Base-by-base conservation (phyloP, 208 protist genomes). In the Trypanosoma avium region DNA sequence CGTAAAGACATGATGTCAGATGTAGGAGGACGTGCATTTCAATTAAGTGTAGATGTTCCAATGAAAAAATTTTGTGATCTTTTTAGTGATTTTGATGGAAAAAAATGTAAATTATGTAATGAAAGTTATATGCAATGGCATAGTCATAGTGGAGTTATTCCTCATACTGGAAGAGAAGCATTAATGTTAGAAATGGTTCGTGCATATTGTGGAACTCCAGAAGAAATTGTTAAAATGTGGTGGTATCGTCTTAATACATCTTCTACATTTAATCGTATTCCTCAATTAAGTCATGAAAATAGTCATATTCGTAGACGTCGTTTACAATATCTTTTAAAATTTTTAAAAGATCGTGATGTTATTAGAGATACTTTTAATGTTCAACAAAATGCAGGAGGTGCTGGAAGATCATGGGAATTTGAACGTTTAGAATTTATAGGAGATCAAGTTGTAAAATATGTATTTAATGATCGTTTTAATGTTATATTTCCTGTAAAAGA, bases 381-480 rank as follows among this genome's bases (percentile, higher is more conserved):
- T n/a, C 35, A 61, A 4, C 68, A 82, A 32, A 72, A 55, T 43
- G 45, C 40, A 6, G 40, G 21, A 40, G 58, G 64, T 27, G 84
- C 90, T 22, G 73, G 70, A 12, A 84, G 90, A 24, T 79, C 80
- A 3, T 95, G 78, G 72, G 84, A 96, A 65, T 96, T 96, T 77
- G 90, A 96, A 68, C 82, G 90, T 8, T 76, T 96, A 4, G 86
- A 96, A 70, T 96, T 75, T 29, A 59, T 93, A 35, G 90, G 90
- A 10, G 90, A 96, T 63, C 90, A 93, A 54, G 85, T 93, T 5
- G 84, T 92, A 49, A 96, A 96, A 73, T 93, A 90, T 64, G 62
- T 96, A 2, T 73, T 96, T 48, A 90, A 89, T 69, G 79, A 88
- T 54, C 73, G 87, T 5, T 57, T 93, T 10, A 55, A 70, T 56